Evolutionary conservation across 2,329 filamentous ascomycete species (phyloP), one percentile per base, ranked within the genome.

Genomic region (Neocucurbitaria cava): DNA sequence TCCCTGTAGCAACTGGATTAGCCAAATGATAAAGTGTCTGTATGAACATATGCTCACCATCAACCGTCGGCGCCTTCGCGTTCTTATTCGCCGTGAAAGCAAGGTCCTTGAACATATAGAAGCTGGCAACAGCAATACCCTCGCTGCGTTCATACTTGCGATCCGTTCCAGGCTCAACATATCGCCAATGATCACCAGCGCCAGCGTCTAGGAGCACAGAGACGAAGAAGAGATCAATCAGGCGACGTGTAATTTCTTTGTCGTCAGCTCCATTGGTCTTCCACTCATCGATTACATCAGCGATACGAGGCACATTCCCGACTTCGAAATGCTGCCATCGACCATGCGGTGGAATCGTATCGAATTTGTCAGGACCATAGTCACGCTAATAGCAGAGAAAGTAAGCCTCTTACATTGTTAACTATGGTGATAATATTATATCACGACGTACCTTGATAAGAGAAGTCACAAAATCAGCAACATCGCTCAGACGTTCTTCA

Each of bases 41-140:
- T 38, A 11, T 15, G 3, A n/a, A 1, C 5, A 4, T 56, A 87
- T 89, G 77, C 97, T 91, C 28, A 97, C 94, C 75, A 49, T 71
- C 67, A 18, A 71, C 68, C 38, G 63, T 94, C 90, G 70, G 87
- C 89, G 52, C 90, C 90, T 76, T 96, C 89, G 52, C 78, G 81
- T 7, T 85, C 80, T 73, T 92, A 85, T 73, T 91, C 88, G 56
- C 91, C 93, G 78, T 96, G 96, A 49, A 92, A 66, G 30, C 93
- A 91, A 31, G 84, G 13, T 52, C 81, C 77, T 96, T 96, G 82
- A 96, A 97, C 92, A 97, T 96, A 65, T 96, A 92, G 64, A 89
- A 69, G 71, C 85, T 87, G 20, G 87, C 86, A 9, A 89, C 87
- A 8, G 92, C 92, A 56, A 96, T 83, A 3, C 93, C 92, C 74